These are phyloP conservation scores for Fusarium mangiferae DNA, from an alignment of 2,329 filamentous ascomycete species.

Conservation along the genomic window DNA sequence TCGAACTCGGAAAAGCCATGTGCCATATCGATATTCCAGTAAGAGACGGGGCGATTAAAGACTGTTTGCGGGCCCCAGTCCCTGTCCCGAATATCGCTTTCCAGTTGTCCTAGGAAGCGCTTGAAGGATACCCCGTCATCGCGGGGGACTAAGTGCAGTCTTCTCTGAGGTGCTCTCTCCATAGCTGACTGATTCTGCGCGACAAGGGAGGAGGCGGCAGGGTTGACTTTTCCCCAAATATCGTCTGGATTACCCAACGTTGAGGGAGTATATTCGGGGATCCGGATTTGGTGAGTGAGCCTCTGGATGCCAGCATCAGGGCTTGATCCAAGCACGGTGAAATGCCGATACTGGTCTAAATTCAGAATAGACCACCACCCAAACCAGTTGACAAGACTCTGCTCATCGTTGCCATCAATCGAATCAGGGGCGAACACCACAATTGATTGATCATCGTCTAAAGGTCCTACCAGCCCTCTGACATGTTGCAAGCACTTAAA, in stretches of 20 bases:
- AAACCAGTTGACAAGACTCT: conserved; percentile 72
- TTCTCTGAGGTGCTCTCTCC: not conserved
- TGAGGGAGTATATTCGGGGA: conserved; percentile 48
- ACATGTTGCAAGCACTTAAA: conserved; percentile 39
- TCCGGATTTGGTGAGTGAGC: conserved; percentile 39
- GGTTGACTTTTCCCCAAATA: conserved; percentile 14
- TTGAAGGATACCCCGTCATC: conserved; percentile 18
- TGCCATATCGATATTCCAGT: conserved; percentile 46
- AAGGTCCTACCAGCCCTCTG: conserved; percentile 27
- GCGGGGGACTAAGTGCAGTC: not conserved
- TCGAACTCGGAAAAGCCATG: conserved; percentile 40
- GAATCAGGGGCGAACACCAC: conserved; percentile 58
- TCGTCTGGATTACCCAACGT: conserved; percentile 53
- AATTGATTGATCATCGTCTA: conserved; percentile 31
- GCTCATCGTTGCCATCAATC: conserved; percentile 69
- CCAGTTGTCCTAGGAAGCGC: conserved; percentile 15
- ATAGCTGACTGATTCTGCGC: not conserved
- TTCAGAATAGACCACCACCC: conserved; percentile 65
- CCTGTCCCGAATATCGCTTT: not conserved
- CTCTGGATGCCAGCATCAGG: conserved; percentile 21
- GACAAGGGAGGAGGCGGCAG: not conserved
- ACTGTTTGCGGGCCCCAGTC: conserved; percentile 43
- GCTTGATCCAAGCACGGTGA: conserved; percentile 64
- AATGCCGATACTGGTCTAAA: conserved; percentile 63
- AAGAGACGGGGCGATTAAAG: conserved; percentile 55